These are phyloP conservation scores for Hibiscus tridactylites DNA, from an alignment of 345 rosid genomes.

Conservation along the genomic window DNA sequence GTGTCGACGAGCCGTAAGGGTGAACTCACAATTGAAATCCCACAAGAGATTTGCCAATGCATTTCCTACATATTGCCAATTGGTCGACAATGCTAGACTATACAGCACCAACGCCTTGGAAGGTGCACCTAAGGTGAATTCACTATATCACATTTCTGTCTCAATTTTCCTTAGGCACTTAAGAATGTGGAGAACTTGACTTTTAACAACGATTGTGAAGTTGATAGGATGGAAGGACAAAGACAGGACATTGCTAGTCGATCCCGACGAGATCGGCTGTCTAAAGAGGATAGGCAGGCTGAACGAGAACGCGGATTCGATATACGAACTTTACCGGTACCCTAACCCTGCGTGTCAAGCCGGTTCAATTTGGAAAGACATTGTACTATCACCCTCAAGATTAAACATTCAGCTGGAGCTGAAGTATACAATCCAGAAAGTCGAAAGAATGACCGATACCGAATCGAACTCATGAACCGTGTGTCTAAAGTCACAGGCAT, in stretches of 20 bases:
- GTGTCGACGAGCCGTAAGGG: constrained; percentile 85
- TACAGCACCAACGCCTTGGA: constrained; percentile 74
- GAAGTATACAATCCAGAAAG: constrained; percentile 53
- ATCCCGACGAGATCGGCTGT: constrained; percentile 75
- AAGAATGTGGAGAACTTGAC: constrained; percentile 13
- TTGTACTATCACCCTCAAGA: constrained; percentile 82
- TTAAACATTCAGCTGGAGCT: constrained; percentile 68
- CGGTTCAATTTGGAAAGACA: constrained; percentile 96
- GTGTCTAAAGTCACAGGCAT: background rate
- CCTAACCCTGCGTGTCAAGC: constrained; percentile 63
- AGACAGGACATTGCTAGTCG: constrained; percentile 77
- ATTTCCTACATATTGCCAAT: constrained; percentile 63
- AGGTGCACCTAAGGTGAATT: constrained; percentile 68
- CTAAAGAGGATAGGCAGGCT: constrained; percentile 51
- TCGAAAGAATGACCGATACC: constrained; percentile 30
- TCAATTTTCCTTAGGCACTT: background rate
- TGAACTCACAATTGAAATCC: constrained; percentile 73
- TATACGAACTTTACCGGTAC: constrained; percentile 52
- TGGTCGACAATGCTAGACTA: constrained; percentile 81
- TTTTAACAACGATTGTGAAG: constrained; percentile 31
- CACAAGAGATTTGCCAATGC: constrained; percentile 88
- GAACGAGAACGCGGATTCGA: constrained; percentile 77
- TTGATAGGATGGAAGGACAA: constrained; percentile 94
- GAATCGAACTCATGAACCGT: background rate
- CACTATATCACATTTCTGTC: background rate